Conservation (phyloP, 1,284 basidiomycete genomes). For the Sanghuangporus baumii region DNA sequence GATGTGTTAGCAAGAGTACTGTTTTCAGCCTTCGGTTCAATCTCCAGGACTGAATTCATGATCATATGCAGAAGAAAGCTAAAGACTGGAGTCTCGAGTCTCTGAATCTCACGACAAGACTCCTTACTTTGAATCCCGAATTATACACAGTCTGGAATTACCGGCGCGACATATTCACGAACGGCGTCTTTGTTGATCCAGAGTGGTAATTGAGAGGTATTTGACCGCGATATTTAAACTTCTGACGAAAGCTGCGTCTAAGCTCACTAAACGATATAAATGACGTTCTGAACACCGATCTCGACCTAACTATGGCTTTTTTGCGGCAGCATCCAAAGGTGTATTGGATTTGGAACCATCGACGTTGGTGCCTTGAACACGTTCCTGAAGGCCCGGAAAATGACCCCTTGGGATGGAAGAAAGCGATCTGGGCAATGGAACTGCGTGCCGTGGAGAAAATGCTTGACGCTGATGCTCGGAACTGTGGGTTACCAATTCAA, state of each 20-base stretch:
- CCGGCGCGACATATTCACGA: conserved; percentile 68
- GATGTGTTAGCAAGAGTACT: conserved; percentile 60
- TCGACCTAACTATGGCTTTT: conserved; percentile 75
- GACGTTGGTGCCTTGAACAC: conserved; percentile 86
- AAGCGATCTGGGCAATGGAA: conserved; percentile 77
- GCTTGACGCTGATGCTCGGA: conserved; percentile 82
- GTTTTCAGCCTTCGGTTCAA: conserved; percentile 23
- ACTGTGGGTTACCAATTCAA: conserved; percentile 58
- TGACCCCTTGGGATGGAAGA: conserved; percentile 60
- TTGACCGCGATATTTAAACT: background rate
- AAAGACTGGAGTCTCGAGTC: conserved; percentile 64
- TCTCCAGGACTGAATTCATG: background rate
- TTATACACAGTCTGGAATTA: conserved; percentile 96
- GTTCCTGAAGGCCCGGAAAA: conserved; percentile 69
- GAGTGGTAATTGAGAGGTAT: conserved; percentile 41
- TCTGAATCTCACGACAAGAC: conserved; percentile 64
- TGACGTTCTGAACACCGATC: conserved; percentile 60
- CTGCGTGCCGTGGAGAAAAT: conserved; percentile 84
- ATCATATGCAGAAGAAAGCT: conserved; percentile 51
- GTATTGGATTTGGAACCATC: conserved; percentile 97
- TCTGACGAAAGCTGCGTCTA: conserved; percentile 8
- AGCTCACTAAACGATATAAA: conserved; percentile 65
- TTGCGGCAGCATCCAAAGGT: conserved; percentile 86
- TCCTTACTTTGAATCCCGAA: conserved; percentile 83
- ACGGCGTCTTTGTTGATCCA: conserved; percentile 58